phyloP scores from a whole-genome alignment of 2,329 filamentous ascomycete species.

The Colletotrichum sp. region DNA sequence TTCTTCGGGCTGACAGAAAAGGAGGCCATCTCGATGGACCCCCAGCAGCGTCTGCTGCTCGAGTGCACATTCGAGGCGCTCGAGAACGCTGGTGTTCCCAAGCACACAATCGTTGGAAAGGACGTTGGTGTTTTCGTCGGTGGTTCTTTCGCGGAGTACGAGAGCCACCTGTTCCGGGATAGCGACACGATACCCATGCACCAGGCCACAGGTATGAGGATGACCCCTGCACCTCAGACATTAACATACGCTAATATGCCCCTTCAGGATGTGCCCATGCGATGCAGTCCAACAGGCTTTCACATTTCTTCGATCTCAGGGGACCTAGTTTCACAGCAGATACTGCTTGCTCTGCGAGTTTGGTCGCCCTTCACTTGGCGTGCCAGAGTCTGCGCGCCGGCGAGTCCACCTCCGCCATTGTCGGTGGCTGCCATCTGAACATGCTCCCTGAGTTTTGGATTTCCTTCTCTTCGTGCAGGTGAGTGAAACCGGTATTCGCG shows the following conservation, averaged over 20 bases:
- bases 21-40: slow-evolving; percentile 57
- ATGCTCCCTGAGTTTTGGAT: slow-evolving; percentile 52
- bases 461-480: slow-evolving; percentile 48
- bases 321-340: slow-evolving; percentile 58
- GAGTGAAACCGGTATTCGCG: slow-evolving; percentile 16
- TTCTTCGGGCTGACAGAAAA: slow-evolving; percentile 58
- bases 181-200: slow-evolving; percentile 54
- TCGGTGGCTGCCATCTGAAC: slow-evolving; percentile 51
- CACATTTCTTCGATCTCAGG: slow-evolving; percentile 58
- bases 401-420: slow-evolving; percentile 50
- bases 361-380: slow-evolving; percentile 54
- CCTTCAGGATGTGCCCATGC: slow-evolving; percentile 48
- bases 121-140: slow-evolving; percentile 56
- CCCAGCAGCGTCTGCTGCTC: slow-evolving; percentile 56
- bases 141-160: slow-evolving; percentile 52
- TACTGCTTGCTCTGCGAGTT: slow-evolving; percentile 56
- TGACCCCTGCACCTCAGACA: neutral
- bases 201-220: slow-evolving; percentile 49
- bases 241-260: slow-evolving; percentile 16
- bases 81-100: slow-evolving; percentile 55
- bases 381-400: slow-evolving; percentile 52
- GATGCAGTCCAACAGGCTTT: slow-evolving; percentile 59
- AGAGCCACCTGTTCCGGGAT: slow-evolving; percentile 48
- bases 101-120: slow-evolving; percentile 48
- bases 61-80: slow-evolving; percentile 60